Conservation (phyloP, 2,329 filamentous ascomycete genomes). For the Alternaria sp. region DNA sequence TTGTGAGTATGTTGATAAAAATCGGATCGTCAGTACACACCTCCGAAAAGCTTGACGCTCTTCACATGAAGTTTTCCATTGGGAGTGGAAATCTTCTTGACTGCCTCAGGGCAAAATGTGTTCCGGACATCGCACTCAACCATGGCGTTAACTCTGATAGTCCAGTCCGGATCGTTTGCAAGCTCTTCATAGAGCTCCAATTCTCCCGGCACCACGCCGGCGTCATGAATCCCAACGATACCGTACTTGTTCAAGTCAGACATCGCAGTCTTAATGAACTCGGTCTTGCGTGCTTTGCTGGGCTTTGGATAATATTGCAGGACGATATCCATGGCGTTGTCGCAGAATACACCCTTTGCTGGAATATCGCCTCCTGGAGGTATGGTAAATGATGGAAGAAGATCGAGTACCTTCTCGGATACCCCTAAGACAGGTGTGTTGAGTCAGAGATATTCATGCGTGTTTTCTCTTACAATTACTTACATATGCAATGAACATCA, state of each 20-base stretch:
- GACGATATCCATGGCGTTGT: conserved; percentile 74
- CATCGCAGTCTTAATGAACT: conserved; percentile 69
- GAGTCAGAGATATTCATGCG: background rate
- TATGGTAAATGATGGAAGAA: conserved; percentile 64
- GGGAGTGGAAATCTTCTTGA: conserved; percentile 55
- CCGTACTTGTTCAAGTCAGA: conserved; percentile 68
- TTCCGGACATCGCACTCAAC: conserved; percentile 71
- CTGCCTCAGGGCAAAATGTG: conserved; percentile 66
- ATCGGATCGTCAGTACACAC: conserved; percentile 49
- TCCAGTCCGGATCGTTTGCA: conserved; percentile 63
- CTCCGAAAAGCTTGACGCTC: conserved; percentile 75
- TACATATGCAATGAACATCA: conserved; percentile 73
- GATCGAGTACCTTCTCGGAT: conserved; percentile 67
- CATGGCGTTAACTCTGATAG: conserved; percentile 73
- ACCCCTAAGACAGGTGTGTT: conserved; percentile 53
- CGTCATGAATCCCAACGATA: conserved; percentile 74
- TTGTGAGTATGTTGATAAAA: conserved; percentile 21
- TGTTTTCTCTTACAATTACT: background rate
- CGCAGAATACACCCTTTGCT: conserved; percentile 74
- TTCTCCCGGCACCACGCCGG: conserved; percentile 66
- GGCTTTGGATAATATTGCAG: conserved; percentile 66
- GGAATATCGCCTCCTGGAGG: conserved; percentile 73
- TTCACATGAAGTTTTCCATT: conserved; percentile 65
- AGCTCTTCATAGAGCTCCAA: conserved; percentile 65
- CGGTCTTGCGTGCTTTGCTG: conserved; percentile 60